phyloP scores from a whole-genome alignment of 2,329 filamentous ascomycete genomes.

The Colletotrichum cordylinicola region DNA sequence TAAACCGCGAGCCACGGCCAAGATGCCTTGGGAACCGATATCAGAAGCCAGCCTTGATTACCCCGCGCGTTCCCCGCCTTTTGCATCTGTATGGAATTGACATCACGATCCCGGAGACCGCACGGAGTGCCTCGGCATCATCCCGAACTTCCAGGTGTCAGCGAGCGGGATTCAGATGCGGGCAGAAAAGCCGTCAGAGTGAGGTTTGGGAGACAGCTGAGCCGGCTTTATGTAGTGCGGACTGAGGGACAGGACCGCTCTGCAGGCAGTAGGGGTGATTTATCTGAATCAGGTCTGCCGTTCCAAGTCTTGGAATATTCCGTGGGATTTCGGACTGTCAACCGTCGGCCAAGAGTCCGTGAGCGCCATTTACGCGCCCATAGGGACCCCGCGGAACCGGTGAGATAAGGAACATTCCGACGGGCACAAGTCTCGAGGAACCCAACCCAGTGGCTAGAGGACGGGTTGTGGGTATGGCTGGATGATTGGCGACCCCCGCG shows the following conservation, averaged over 20 bases:
- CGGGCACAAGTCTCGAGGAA: not conserved
- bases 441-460: not conserved
- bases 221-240: not conserved
- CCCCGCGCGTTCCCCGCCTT: conserved; percentile 22
- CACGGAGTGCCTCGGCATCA: conserved; percentile 13
- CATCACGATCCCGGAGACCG: not conserved
- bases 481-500: not conserved
- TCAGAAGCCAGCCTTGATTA: not conserved
- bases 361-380: not conserved
- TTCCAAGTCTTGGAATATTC: not conserved
- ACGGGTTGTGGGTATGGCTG: not conserved
- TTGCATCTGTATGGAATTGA: not conserved
- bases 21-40: not conserved
- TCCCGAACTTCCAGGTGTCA: not conserved
- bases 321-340: not conserved
- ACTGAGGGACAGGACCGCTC: not conserved
- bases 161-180: not conserved
- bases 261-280: not conserved
- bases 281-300: not conserved
- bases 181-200: not conserved
- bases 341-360: not conserved
- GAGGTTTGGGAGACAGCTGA: not conserved
- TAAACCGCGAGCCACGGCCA: not conserved
- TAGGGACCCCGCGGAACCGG: not conserved
- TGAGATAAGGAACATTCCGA: not conserved